phyloP scores from a whole-genome alignment of 257 asterid species.

The Solanum stenotomum region DNA sequence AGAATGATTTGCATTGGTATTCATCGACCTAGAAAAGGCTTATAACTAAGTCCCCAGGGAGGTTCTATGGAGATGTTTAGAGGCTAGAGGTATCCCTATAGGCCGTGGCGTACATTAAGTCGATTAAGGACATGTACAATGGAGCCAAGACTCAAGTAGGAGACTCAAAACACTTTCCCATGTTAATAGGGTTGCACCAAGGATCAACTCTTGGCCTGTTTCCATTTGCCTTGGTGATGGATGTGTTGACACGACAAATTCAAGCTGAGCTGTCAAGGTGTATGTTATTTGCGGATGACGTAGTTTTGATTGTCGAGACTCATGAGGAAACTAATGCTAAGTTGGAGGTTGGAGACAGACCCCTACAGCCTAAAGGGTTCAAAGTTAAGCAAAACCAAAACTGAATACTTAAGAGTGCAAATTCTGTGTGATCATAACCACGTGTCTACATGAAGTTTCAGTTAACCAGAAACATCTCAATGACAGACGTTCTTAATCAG shows the following conservation, averaged over 20 bases:
- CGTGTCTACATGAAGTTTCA: neutral
- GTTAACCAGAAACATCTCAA: neutral
- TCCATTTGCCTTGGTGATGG: neutral
- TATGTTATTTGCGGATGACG: too few species aligned
- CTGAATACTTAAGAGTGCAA: too few species aligned
- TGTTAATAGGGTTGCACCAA: neutral
- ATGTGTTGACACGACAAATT: too few species aligned
- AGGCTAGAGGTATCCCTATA: neutral
- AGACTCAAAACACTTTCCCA: neutral
- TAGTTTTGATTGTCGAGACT: too few species aligned
- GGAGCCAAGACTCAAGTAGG: neutral
- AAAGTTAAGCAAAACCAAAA: too few species aligned
- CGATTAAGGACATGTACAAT: neutral
- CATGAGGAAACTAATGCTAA: too few species aligned
- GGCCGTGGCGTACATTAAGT: neutral
- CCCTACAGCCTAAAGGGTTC: too few species aligned
- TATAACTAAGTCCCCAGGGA: neutral
- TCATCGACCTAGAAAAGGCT: neutral
- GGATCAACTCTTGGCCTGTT: neutral
- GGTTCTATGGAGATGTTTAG: neutral
- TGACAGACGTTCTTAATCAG: neutral
- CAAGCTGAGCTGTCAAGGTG: too few species aligned
- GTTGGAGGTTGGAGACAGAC: too few species aligned
- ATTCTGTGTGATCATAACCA: neutral
- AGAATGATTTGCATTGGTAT: neutral